A percentile compares a stretch with the other conserved stretches of the same genome.
Conservation (phyloP, 2,329 filamentous ascomycete species). For the Macrophomina phaseolina region DNA sequence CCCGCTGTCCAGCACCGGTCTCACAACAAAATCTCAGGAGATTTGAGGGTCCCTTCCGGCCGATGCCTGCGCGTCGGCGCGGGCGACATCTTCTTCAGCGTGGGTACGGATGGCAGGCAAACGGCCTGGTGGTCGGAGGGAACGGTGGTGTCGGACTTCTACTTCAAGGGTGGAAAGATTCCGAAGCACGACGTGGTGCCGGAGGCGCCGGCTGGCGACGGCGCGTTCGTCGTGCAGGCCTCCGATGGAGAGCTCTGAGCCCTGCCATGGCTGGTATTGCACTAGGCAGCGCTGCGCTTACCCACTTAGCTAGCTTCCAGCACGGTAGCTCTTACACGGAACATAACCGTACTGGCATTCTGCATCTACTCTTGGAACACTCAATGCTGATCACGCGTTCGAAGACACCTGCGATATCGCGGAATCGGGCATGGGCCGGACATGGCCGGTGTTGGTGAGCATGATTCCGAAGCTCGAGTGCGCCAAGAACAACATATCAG, state of each 20-base stretch:
- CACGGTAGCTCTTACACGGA: no score
- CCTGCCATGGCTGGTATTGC: neutral
- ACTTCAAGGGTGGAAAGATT: neutral
- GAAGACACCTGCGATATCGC: no score
- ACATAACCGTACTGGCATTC: no score
- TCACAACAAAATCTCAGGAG: neutral
- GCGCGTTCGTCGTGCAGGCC: neutral
- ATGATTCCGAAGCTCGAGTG: no score
- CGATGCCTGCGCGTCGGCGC: neutral
- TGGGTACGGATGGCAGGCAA: neutral
- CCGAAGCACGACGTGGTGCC: neutral
- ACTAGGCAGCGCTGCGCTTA: neutral
- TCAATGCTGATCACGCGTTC: no score
- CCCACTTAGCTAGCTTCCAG: no score
- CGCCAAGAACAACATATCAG: no score
- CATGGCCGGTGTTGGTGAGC: no score
- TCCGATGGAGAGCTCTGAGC: neutral
- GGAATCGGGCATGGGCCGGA: no score
- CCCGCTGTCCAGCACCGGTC: neutral
- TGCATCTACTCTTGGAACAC: no score
- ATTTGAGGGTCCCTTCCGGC: neutral
- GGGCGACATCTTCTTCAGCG: neutral
- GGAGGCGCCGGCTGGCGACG: neutral
- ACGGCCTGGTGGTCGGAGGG: neutral
- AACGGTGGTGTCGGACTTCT: neutral